These are phyloP conservation scores for Penicillium chermesinum DNA, from an alignment of 495 filamentous ascomycete species.

Conservation along the genomic window DNA sequence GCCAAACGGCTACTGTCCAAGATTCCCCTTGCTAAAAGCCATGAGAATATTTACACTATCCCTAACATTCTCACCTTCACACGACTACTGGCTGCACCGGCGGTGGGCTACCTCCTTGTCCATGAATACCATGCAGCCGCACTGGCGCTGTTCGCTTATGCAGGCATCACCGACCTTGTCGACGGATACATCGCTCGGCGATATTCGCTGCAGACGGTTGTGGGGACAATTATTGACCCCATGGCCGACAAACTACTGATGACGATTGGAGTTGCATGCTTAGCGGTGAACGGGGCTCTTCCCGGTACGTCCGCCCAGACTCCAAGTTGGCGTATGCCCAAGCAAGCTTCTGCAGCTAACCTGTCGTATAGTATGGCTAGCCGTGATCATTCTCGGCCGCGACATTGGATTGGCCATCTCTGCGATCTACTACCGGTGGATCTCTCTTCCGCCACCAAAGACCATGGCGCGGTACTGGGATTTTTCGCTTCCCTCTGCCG, in stretches of 20 bases:
- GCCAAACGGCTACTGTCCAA: conserved; percentile 42
- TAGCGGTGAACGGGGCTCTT: conserved; percentile 75
- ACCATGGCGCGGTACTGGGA: conserved; percentile 96
- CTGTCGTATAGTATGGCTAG: conserved; percentile 64
- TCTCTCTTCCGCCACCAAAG: conserved; percentile 86
- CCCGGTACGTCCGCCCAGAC: conserved; percentile 55
- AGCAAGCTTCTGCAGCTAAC: neutral
- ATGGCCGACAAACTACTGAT: conserved; percentile 96
- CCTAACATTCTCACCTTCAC: conserved; percentile 90
- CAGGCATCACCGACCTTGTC: conserved; percentile 82
- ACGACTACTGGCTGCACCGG: conserved; percentile 75
- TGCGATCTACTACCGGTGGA: conserved; percentile 93
- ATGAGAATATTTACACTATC: conserved; percentile 93
- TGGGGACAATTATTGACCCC: conserved; percentile 93
- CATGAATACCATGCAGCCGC: conserved; percentile 73
- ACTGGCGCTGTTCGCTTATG: conserved; percentile 82
- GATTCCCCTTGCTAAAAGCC: conserved; percentile 44
- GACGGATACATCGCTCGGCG: conserved; percentile 89
- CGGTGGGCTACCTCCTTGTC: conserved; percentile 85
- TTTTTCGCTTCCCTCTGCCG: conserved; percentile 85
- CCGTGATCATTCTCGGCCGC: conserved; percentile 80
- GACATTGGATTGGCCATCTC: conserved; percentile 83
- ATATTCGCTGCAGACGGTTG: conserved; percentile 86
- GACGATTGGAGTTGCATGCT: conserved; percentile 79
- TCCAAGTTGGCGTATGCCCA: neutral